Conservation (phyloP, 2,329 filamentous ascomycete species). For the Colletotrichum limetticola region DNA sequence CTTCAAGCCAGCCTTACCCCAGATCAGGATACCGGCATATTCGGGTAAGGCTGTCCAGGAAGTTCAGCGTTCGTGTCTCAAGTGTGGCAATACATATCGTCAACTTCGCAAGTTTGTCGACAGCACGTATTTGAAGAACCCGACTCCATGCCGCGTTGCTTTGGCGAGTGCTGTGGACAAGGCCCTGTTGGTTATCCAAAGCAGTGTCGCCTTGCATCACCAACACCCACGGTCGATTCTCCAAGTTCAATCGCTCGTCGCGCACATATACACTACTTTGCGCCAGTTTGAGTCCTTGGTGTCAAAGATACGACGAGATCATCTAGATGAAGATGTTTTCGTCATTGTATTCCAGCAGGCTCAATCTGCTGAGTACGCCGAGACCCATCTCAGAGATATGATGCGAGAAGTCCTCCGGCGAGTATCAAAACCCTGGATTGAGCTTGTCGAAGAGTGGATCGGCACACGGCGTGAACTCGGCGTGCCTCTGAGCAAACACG, state of each 20-base stretch:
- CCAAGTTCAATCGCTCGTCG: constrained; percentile 62
- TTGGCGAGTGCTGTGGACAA: constrained; percentile 61
- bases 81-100: constrained; percentile 59
- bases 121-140: constrained; percentile 54
- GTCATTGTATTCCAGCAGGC: constrained; percentile 71
- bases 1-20: constrained; percentile 61
- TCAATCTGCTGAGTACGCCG: constrained; percentile 71
- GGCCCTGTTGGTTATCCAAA: constrained; percentile 60
- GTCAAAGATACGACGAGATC: constrained; percentile 53
- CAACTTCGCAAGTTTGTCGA: constrained; percentile 59
- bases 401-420: constrained; percentile 74
- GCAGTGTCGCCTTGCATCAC: constrained; percentile 56
- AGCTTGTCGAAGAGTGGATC: constrained; percentile 78
- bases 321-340: constrained; percentile 70
- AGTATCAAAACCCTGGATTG: constrained; percentile 74
- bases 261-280: constrained; percentile 60
- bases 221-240: constrained; percentile 59
- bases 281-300: constrained; percentile 63
- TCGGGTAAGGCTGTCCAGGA: constrained; percentile 60
- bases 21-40: constrained; percentile 66
- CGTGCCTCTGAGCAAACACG: constrained; percentile 61
- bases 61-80: constrained; percentile 57
- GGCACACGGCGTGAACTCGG: constrained; percentile 72
- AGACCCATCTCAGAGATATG: constrained; percentile 69
- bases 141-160: constrained; percentile 61